phyloP scores from a whole-genome alignment of 148 eudicot genomes.

The Euryodendron excelsum region DNA sequence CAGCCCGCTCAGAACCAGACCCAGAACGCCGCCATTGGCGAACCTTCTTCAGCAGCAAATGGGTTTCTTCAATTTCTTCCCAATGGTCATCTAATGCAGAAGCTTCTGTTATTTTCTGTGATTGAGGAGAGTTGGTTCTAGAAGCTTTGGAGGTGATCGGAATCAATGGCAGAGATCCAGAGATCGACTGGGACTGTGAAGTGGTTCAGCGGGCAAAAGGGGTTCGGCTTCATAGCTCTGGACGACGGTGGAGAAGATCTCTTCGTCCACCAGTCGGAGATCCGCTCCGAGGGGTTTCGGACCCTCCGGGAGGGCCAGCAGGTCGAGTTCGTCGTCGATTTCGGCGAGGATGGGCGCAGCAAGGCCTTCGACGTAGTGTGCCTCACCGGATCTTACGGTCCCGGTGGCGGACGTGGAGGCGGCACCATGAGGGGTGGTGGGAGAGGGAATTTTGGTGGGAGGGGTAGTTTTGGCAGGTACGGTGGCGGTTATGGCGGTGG shows the following conservation, averaged over 20 bases:
- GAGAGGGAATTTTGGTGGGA: conserved; percentile 19
- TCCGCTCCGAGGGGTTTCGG: conserved; percentile 57
- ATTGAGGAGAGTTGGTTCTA: not conserved
- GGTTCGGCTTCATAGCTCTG: conserved; percentile 66
- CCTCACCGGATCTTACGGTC: conserved; percentile 14
- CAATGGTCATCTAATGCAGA: not conserved
- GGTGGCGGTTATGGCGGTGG: conserved; percentile 8
- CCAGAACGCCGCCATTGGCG: not conserved
- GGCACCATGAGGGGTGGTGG: conserved; percentile 17
- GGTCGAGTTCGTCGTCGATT: conserved; percentile 49
- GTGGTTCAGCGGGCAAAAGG: conserved; percentile 73
- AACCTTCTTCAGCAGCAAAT: not conserved
- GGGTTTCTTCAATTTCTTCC: not conserved
- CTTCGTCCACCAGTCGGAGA: conserved; percentile 68
- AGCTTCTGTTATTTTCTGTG: conserved; percentile 1
- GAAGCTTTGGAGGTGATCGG: not conserved
- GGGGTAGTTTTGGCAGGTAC: not conserved
- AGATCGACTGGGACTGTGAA: conserved; percentile 47
- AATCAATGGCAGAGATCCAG: conserved; percentile 25
- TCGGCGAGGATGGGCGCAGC: conserved; percentile 49
- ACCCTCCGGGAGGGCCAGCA: conserved; percentile 57
- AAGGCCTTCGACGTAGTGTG: conserved; percentile 54
- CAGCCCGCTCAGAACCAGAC: not conserved
- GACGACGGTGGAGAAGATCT: conserved; percentile 52
- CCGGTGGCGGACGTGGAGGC: conserved; percentile 16